Evolutionary conservation across 768 basidiomycete species (phyloP), one percentile per base, ranked within the genome.

Genomic region (Tulasnella sp.): DNA sequence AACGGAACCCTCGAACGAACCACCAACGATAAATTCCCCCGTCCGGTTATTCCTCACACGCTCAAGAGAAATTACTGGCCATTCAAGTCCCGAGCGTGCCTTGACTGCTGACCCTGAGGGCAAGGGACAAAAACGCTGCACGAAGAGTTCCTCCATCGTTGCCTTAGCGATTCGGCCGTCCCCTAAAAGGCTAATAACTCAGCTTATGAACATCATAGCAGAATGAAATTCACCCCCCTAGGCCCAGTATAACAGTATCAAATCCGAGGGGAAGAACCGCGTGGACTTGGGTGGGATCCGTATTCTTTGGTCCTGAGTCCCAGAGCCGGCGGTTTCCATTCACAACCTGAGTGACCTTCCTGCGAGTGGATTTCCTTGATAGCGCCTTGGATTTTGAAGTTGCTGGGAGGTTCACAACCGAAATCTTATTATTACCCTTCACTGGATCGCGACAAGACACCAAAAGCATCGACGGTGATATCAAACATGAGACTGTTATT

Each of bases 1-100:
- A 37, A 96, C 88, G 0, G 92, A 91, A 3, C 96, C 96, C 83
- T 95, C 93, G 80, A 93, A 92, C 0, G 89, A 90, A 2, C 95
- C 94, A 20, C 93, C 95, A 20, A 95, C 86, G 22, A 97, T 86
- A 44, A 91, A 89, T 24, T 86, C 91, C 50, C 89, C 89, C 0
- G 91, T 93, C 50, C 91, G 85, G 24, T 87, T 86, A 82, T 93
- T 92, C 75, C 89, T 88, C 12, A 91, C 88, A 24, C 89, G 82
- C 83, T 92, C 90, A 44, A 96, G 85, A 16, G 86, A 85, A 44
- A 88, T 82, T 81, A 95, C 84, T 77, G 82, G 82, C 0, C 89
- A 91, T 77, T 87, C 84, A 24, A 95, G 83, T 2, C 90, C 83
- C 0, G 85, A 74, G 28, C 50, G 48, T 31, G 82, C 82, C 44